Evolutionary conservation across 2,329 filamentous ascomycete genomes (phyloP), one percentile per base, ranked within the genome.

Genomic region (Aspergillus sp.): DNA sequence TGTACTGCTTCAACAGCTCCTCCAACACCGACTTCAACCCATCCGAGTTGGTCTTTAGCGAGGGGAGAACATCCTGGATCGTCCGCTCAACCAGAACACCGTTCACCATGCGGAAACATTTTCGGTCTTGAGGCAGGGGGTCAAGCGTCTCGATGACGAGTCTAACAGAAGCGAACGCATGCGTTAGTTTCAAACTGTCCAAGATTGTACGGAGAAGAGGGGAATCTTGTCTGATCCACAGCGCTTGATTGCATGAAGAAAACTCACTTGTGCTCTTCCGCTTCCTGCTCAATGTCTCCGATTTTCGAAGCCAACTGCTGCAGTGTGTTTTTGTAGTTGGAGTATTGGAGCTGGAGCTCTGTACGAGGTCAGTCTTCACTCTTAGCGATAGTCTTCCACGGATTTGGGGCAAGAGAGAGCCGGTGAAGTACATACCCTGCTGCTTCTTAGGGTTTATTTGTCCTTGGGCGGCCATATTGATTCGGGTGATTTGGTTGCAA

Each of bases 51-150:
- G 92, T 98, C 80, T 92, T 89, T 62, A 99, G 83, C 26, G 92
- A 90, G 6, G 95, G 95, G 57, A 96, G 83, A 12, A 99, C 91
- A 76, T 98, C 95, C 76, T 92, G 85, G 67, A 99, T 91, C 16
- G 94, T 98, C 68, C 93, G 86, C 81, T 99, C 95, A 56, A 96
- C 91, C 59, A 99, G 81, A 24, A 98, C 93, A 50, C 95, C 95
- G 76, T 99, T 98, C 76, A 99, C 96, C 86, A 99, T 92, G 69
- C 95, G 93, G 80, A 98, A 99, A 80, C 94, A 98, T 81, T 97
- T 99, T 71, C 95, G 90, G 66, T 96, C 90, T 64, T 83, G 85
- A 1, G 91, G 84, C 24, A 98, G 85, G 50, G 93, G 93, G 60
- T 89, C 85, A 64, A 99, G 81, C 3, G 94, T 98, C 73, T 98